Base-by-base conservation (phyloP, 495 filamentous ascomycete species). In the Penicillium canescens region DNA sequence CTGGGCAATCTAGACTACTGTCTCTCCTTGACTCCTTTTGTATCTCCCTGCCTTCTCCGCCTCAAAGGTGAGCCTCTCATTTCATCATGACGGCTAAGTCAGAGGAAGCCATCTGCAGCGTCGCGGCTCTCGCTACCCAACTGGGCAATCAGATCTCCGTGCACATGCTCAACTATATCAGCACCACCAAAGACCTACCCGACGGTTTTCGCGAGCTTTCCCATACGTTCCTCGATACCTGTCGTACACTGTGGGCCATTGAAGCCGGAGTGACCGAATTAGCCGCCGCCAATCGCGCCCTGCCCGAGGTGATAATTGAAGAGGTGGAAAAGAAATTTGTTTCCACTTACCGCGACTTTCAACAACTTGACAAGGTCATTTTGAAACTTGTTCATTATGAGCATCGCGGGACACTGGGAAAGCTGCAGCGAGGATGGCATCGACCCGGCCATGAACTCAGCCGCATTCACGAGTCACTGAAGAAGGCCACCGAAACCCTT, bases 151-250 rank as follows among this genome's bases (percentile, higher is more conserved):
- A 70, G 48, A 78, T 80, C 54, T 74, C 80, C 1, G 73, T 83
- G 16, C 80, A 75, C 54, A 78, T 81, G 71, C 74, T 83, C 37
- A 78, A 83, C 54, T 82, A 80, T 54, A 69, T 83, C 18, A 79
- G 72, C 39, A 74, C 77, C 6, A 68, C 68, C 31, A 71, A 77
- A 40, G 60, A 70, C 18, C 69, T 70, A 26, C 70, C 73, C 0
- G 55, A 70, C 45, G 73, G 75, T 20, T 78, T 81, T 59, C 69
- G 74, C 41, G 63, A 72, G n/a, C 64, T 82, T 5, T 76, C 78
- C 1, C 68, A 71, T 31, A 74, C 76, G 38, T 82, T 81, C 50
- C 67, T 82, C 14, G 77, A 81, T 42, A 77, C 76, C 34, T 78
- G 74, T 58, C 75, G 76, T 35, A 69, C 72, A 21, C 61, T 82